A percentile compares a stretch with the other conserved stretches of the same genome.
phyloP scores from a whole-genome alignment of 2,329 filamentous ascomycete species.

The Onygena corvina region DNA sequence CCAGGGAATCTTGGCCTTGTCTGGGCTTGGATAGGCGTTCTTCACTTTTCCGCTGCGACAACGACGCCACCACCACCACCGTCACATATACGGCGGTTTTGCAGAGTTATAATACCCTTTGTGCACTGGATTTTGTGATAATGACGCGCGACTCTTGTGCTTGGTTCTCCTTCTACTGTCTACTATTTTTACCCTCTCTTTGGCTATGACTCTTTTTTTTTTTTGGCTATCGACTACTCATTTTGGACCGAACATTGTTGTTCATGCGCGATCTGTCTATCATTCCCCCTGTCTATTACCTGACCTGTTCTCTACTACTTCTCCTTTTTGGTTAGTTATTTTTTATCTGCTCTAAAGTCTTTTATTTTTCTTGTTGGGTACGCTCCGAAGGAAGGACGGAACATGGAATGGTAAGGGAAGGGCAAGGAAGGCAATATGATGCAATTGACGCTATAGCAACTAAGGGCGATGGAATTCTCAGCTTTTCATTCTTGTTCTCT shows the following conservation, averaged over 20 bases:
- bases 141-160: no score
- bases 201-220: constrained; percentile 2
- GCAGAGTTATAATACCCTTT: constrained; percentile 14
- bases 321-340: constrained; percentile 9
- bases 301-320: constrained; percentile 10
- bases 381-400: constrained; percentile 2
- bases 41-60: constrained; percentile 11
- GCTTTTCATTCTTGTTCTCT: not conserved
- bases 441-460: constrained; percentile 4
- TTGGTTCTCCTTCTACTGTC: constrained; percentile 5
- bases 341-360: not conserved
- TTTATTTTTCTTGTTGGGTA: constrained; percentile 6
- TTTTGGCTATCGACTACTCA: constrained; percentile 5
- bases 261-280: not conserved
- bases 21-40: constrained; percentile 16
- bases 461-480: constrained; percentile 7
- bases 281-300: not conserved
- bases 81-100: constrained; percentile 7
- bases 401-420: constrained; percentile 4
- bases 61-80: not conserved
- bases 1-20: constrained; percentile 15
- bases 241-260: constrained; percentile 3
- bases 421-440: constrained; percentile 4
- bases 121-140: constrained; percentile 12
- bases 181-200: constrained; percentile 3